Evolutionary conservation across 2,329 filamentous ascomycete genomes (phyloP), one percentile per base, ranked within the genome.

Genomic region (Aspergillus ochraceus): DNA sequence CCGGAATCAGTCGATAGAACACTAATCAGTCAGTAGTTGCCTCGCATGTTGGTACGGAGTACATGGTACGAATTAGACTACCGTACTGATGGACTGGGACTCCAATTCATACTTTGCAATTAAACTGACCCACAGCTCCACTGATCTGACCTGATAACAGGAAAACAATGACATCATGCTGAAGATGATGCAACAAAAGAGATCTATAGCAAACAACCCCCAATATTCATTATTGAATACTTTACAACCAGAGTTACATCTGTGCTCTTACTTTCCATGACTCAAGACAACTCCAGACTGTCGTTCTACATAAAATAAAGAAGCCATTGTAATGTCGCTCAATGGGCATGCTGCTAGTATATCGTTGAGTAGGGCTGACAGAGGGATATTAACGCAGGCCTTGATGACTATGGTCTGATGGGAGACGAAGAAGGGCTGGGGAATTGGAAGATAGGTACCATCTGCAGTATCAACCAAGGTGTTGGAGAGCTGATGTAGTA

Each of bases 321-420:
- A 20, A 52, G 46, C 36, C 32, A 49, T 59, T 36, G 52, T 51
- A 63, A 65, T 65, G 59, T 55, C 59, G 51, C 58, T 47, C 45
- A 36, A 60, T 54, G 58, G 53, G 47, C 6, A 22, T 32, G n/a
- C 4, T 9, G 47, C 9, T 26, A 24, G 24, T 4, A 6, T 11
- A 50, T 20, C 14, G 46, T 20, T n/a, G 19, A 55, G 58, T 5
- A 24, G 24, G 24, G 24, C 24, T 6, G 24, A 24, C 24, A 24
- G 24, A 24, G 24, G 24, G 24, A 24, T 24, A 24, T 4, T 6
- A 24, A 24, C 5, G 24, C 24, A 1, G 24, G 24, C 24, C 24
- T 24, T 5, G 1, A 24, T 6, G 24, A 5, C 24, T 24, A 24
- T 24, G 24, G 24, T 24, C 24, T 24, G 24, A 5, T 24, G 24